Conservation (phyloP, 768 basidiomycete genomes). For the Kwoniella dejecticola region DNA sequence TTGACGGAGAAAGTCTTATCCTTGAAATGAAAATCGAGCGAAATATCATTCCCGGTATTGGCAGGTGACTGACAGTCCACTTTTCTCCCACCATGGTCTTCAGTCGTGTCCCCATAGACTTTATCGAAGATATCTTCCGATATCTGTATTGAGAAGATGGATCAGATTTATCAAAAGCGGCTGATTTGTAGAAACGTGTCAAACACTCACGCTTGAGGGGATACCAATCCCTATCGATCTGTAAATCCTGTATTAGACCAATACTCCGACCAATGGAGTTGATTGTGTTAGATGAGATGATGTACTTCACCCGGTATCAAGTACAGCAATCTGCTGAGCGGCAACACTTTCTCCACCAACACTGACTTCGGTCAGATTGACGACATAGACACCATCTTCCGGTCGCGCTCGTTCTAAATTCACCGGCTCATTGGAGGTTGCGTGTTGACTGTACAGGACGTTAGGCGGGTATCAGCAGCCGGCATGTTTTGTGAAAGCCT, state of each 20-base stretch:
- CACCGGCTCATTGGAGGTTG: neutral
- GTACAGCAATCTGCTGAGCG: neutral
- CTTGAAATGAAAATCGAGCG: neutral
- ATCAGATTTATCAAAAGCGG: too few species aligned
- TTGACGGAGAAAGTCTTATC: neutral
- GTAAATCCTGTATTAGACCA: neutral
- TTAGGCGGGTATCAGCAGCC: too few species aligned
- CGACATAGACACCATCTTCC: neutral
- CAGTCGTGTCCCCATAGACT: neutral
- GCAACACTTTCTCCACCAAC: neutral
- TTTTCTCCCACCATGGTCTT: conserved; percentile 3
- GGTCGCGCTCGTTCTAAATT: neutral
- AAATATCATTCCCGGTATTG: neutral
- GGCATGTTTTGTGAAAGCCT: too few species aligned
- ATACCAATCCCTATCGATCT: conserved; percentile 2
- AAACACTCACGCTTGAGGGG: neutral
- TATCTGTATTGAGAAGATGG: neutral
- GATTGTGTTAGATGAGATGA: neutral
- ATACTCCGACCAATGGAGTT: too few species aligned
- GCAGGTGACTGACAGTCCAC: neutral
- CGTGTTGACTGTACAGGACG: neutral
- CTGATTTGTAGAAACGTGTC: too few species aligned
- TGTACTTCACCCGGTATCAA: neutral
- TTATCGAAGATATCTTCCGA: neutral
- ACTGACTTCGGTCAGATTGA: neutral